These are phyloP conservation scores for Leccinum disarticulatum DNA, from an alignment of 768 basidiomycete species.

Conservation along the genomic window DNA sequence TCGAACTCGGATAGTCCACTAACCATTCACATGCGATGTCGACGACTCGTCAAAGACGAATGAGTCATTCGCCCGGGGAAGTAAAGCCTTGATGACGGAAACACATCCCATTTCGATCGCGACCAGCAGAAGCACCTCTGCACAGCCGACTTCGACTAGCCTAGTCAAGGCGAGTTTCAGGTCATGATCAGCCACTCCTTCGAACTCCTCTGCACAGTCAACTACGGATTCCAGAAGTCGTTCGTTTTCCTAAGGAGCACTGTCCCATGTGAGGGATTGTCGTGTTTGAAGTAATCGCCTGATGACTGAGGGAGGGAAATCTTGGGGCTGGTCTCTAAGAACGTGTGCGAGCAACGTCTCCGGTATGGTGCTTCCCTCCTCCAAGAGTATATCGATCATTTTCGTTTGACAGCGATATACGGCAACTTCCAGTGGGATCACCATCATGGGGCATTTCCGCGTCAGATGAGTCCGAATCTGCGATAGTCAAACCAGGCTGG, in stretches of 20 bases:
- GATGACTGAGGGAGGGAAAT: slow-evolving; percentile 2
- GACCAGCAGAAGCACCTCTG: slow-evolving; percentile 1
- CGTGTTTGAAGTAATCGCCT: neutral
- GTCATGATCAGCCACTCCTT: neutral
- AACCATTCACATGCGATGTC: neutral
- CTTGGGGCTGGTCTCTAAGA: neutral
- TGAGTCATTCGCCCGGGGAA: neutral
- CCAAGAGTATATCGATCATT: neutral
- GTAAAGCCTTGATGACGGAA: neutral
- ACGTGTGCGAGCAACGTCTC: neutral
- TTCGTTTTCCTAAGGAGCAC: neutral
- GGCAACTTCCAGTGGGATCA: neutral
- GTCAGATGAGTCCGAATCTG: neutral
- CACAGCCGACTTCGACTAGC: slow-evolving; percentile 1
- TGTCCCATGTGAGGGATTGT: neutral
- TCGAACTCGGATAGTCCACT: neutral
- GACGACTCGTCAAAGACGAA: too few relatives aligned
- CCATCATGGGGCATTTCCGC: neutral
- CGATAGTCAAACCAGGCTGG: neutral
- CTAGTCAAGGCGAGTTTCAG: neutral
- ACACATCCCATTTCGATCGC: slow-evolving; percentile 8
- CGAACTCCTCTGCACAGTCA: neutral
- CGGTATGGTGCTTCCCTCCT: neutral
- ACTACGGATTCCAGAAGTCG: neutral
- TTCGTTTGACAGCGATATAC: neutral